These are phyloP conservation scores for Chytriomyces sp. DNA, from an alignment of 192 early-diverging fungal genomes.

Conservation along the genomic window DNA sequence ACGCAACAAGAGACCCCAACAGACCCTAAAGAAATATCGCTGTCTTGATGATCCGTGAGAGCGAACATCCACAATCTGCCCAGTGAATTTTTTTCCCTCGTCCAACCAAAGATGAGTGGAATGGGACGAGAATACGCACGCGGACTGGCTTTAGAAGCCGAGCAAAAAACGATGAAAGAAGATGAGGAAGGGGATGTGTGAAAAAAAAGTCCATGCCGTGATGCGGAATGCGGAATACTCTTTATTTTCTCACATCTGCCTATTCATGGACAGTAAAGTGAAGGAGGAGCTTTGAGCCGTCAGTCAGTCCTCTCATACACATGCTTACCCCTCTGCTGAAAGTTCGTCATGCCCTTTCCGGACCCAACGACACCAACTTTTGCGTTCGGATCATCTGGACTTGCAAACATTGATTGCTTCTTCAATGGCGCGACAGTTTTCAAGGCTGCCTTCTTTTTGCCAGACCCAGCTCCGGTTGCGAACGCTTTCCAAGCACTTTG, in stretches of 20 bases:
- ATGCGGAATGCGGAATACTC: background rate
- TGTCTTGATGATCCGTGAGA: too few species aligned
- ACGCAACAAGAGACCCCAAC: too few species aligned
- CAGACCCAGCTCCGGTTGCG: conserved; percentile 57
- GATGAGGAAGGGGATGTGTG: too few species aligned
- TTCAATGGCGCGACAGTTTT: conserved; percentile 51
- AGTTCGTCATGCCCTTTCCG: conserved; percentile 78
- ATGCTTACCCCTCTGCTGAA: conserved; percentile 77
- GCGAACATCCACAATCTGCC: too few species aligned
- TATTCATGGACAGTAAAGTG: background rate
- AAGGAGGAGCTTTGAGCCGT: background rate
- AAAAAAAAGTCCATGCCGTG: background rate
- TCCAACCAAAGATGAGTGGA: too few species aligned
- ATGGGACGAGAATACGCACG: too few species aligned
- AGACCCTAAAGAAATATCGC: too few species aligned
- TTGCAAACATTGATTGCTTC: conserved; percentile 80
- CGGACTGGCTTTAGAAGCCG: too few species aligned
- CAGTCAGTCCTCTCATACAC: conserved; percentile 57
- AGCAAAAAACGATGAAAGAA: too few species aligned
- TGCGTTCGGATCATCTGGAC: conserved; percentile 78
- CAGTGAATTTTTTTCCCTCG: too few species aligned
- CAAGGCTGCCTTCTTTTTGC: conserved; percentile 53
- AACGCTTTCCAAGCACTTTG: conserved; percentile 79
- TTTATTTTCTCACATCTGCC: background rate
- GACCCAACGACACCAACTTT: conserved; percentile 84